A percentile compares a stretch with the other conserved stretches of the same genome.
Evolutionary conservation across 345 rosid species (phyloP).

Genomic region (Lagerstroemia speciosa): DNA sequence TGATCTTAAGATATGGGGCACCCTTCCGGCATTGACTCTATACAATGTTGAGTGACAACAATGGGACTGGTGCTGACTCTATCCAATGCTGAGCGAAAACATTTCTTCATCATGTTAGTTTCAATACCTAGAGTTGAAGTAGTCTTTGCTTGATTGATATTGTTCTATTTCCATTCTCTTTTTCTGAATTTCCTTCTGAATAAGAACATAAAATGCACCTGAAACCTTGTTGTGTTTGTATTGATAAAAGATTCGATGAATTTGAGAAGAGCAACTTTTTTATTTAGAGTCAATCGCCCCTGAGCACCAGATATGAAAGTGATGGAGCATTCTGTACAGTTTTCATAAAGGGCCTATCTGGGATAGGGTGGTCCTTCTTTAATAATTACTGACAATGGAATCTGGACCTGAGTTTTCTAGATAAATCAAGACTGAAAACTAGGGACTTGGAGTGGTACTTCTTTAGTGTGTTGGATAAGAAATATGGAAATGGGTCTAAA

Average conservation of each 20-base stretch:
- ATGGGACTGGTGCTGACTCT: background rate
- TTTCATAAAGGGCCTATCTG: background rate
- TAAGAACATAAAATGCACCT: background rate
- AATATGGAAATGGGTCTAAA: constrained; percentile 75
- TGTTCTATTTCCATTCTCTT: background rate
- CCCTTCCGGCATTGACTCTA: background rate
- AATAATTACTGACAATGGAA: background rate
- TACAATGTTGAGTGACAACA: background rate
- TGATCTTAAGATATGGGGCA: no score
- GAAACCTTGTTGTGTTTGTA: background rate
- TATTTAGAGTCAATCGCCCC: background rate
- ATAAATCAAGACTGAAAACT: constrained; percentile 63
- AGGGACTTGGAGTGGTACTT: constrained; percentile 98
- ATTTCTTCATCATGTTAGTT: background rate
- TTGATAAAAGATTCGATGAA: background rate
- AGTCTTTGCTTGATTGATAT: background rate
- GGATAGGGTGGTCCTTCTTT: background rate
- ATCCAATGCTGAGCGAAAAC: background rate
- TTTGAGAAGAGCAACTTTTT: background rate
- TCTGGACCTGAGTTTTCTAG: constrained; percentile 22
- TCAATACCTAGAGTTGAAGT: background rate
- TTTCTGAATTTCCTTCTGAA: background rate
- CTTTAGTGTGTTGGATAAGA: constrained; percentile 69
- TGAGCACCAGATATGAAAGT: background rate
- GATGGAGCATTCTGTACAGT: background rate